Conservation (phyloP, 768 basidiomycete species). For the Suillus fuscotomentosus region DNA sequence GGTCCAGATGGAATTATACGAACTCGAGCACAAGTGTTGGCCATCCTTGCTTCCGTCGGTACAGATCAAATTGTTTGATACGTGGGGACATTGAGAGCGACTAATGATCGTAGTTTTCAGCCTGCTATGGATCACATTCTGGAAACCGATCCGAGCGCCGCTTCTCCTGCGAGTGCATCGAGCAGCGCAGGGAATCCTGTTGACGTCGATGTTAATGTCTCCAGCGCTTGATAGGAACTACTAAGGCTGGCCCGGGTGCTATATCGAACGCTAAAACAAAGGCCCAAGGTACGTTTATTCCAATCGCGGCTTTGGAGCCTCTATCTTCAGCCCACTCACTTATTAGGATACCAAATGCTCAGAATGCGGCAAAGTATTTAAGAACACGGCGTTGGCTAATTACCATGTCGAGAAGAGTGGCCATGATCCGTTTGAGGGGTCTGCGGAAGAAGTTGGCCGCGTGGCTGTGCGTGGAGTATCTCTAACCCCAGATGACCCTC, state of each 20-base stretch:
- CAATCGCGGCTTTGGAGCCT: not conserved
- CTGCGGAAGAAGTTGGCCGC: conserved; percentile 76
- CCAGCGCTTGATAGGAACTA: conserved; percentile 37
- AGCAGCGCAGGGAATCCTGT: conserved; percentile 30
- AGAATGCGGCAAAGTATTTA: conserved; percentile 83
- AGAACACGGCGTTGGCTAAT: conserved; percentile 83
- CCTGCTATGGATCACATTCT: conserved; percentile 89
- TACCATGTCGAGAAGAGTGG: conserved; percentile 95
- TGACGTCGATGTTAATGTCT: conserved; percentile 62
- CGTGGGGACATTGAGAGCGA: conserved; percentile 87
- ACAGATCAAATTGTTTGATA: conserved; percentile 30
- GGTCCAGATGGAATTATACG: conserved; percentile 57
- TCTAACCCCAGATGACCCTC: conserved; percentile 1
- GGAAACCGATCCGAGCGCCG: conserved; percentile 60
- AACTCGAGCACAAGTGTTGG: conserved; percentile 66
- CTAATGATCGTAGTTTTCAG: conserved; percentile 80
- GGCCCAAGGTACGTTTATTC: conserved; percentile 57
- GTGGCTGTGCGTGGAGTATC: not conserved
- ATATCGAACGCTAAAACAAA: conserved; percentile 37
- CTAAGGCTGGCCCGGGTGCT: conserved; percentile 32
- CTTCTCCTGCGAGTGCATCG: conserved; percentile 20
- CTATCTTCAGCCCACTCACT: not conserved
- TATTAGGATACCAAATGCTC: conserved; percentile 78
- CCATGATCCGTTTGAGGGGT: conserved; percentile 68
- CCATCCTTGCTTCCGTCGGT: conserved; percentile 39